Base-by-base conservation (phyloP, 169 alveolate genomes). In the Theileria annulata region DNA sequence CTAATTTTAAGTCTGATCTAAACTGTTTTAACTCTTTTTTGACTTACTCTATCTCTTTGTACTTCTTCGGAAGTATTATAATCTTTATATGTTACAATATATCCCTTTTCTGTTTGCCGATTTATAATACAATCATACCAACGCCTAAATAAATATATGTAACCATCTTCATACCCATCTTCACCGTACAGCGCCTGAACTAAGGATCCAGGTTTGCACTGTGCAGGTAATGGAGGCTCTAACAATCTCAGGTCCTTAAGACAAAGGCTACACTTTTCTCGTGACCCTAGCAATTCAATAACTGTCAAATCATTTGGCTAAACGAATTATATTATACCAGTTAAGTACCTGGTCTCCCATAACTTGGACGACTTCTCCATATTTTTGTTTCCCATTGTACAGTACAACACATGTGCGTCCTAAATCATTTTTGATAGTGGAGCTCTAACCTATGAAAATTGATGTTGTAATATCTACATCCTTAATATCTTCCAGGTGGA, bases 41-140 rank as follows among this genome's bases (percentile, higher is more conserved):
- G 8, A 77, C 90, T 42, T 23, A 88, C 91, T 60, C 88, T 80
- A 62, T 89, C 94, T 15, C 80, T 71, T 51, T 69, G 56, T 31
- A 89, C 92, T 60, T 86, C 88, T 51, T 89, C 94, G 42, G 91
- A 82, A n/a, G 79, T 82, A 86, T 89, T 86, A 74, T 89, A 89
- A 23, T 88, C 94, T 71, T 83, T 86, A 73, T 89, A 89, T 17
- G 92, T 89, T 58, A 89, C 84, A 75, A 86, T 71, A 48, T 81
- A 89, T 0, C 91, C 85, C 25, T 54, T 78, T n/a, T 87, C 92
- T 23, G 84, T 89, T 51, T 58, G 70, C 72, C 88, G 83, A 28
- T 86, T 83, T 33, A 89, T 77, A 37, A 86, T 62, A 48, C 90
- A 85, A 47, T 89, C 92, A 70, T 89, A 89, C 94, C 94, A 89